Conservation (phyloP, 495 filamentous ascomycete genomes). For the Hamigera avellanea region DNA sequence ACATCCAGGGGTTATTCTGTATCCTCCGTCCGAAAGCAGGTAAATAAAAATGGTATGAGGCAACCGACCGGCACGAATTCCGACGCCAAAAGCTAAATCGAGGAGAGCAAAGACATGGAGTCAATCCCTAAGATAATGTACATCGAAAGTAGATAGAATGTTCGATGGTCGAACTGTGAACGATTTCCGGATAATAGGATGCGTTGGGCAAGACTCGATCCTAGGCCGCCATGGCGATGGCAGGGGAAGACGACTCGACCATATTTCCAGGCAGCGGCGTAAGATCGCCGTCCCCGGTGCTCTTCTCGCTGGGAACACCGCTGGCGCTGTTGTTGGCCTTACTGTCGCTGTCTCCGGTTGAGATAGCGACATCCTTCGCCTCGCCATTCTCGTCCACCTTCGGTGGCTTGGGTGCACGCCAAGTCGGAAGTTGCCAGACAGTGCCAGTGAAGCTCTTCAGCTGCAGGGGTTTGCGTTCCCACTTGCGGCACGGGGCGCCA, state of each 20-base stretch:
- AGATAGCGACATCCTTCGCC: conserved; percentile 23
- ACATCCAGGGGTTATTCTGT: too few relatives aligned
- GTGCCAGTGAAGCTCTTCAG: conserved; percentile 92
- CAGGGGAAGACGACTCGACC: conserved; percentile 34
- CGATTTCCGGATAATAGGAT: too few relatives aligned
- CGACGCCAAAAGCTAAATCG: conserved; percentile 9
- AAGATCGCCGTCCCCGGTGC: conserved; percentile 45
- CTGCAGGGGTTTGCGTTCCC: conserved; percentile 69
- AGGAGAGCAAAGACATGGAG: conserved; percentile 16
- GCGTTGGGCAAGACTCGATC: neutral
- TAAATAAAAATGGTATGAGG: neutral
- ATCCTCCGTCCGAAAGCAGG: too few relatives aligned
- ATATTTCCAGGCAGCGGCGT: conserved; percentile 29
- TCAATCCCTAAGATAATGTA: conserved; percentile 6
- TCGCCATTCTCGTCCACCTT: conserved; percentile 28
- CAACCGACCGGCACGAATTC: conserved; percentile 1
- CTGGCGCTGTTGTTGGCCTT: conserved; percentile 58
- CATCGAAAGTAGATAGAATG: conserved; percentile 4
- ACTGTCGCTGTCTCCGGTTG: conserved; percentile 56
- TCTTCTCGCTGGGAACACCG: conserved; percentile 53
- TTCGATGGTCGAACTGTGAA: too few relatives aligned
- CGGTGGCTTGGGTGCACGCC: conserved; percentile 57
- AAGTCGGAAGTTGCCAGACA: conserved; percentile 71
- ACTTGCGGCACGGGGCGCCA: conserved; percentile 83
- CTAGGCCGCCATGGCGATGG: conserved; percentile 31